Evolutionary conservation across 2,329 filamentous ascomycete species (phyloP).

Genomic region (Dendryphion nanum): DNA sequence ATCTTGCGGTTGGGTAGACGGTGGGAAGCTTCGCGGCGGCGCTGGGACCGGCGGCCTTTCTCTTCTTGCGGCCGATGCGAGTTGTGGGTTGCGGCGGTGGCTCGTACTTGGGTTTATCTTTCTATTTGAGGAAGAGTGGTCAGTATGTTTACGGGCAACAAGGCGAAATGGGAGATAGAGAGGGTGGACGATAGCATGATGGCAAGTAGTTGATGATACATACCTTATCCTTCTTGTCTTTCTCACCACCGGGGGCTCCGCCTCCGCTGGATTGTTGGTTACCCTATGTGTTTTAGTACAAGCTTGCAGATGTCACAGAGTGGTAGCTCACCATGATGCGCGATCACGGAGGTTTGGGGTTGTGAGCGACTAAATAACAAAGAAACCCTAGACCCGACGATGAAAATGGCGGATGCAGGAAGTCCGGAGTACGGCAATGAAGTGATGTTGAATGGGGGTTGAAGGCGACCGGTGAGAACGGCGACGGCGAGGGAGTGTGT

Average conservation of each 20-base stretch:
- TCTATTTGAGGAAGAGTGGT: conserved; percentile 53
- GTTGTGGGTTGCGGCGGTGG: conserved; percentile 95
- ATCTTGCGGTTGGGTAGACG: conserved; percentile 92
- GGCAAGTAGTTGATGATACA: conserved; percentile 6
- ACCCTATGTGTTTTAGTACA: conserved; percentile 58
- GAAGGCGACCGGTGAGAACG: neutral
- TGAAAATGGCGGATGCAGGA: too few relatives aligned
- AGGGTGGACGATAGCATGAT: conserved; percentile 2
- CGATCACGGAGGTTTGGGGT: conserved; percentile 17
- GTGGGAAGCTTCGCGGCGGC: conserved; percentile 92
- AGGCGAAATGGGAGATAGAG: neutral
- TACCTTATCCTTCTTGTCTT: conserved; percentile 82
- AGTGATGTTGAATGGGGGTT: neutral
- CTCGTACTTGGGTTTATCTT: conserved; percentile 99
- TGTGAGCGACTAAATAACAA: too few relatives aligned
- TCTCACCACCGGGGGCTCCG: conserved; percentile 69
- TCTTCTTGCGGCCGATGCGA: conserved; percentile 97
- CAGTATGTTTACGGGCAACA: conserved; percentile 8
- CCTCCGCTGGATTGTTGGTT: conserved; percentile 87
- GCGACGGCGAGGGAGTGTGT: too few relatives aligned
- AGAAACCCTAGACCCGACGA: too few relatives aligned
- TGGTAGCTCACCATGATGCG: conserved; percentile 33
- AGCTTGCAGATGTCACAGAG: conserved; percentile 17
- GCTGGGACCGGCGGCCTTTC: conserved; percentile 88
- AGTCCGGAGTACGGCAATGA: neutral